Evolutionary conservation across 2,329 filamentous ascomycete species (phyloP).

Genomic region (Dendryphion nanum): DNA sequence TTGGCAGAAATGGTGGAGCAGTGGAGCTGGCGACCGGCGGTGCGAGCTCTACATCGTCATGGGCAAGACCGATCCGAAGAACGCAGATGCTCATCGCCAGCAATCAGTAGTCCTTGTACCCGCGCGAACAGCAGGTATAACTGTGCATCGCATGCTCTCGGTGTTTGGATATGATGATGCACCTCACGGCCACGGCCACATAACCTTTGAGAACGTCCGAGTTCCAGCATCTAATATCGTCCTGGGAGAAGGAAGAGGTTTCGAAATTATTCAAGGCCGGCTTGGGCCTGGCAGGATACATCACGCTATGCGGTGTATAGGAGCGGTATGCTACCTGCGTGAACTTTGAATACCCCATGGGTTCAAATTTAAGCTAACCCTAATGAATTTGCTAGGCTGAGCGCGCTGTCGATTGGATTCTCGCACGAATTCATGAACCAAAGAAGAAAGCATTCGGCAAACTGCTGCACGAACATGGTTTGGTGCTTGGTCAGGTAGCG

Average conservation of each 20-base stretch:
- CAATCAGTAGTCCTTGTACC: constrained; percentile 88
- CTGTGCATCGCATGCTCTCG: constrained; percentile 80
- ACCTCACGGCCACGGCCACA: constrained; percentile 88
- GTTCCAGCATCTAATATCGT: constrained; percentile 78
- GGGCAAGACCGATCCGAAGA: constrained; percentile 76
- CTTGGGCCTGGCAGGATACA: constrained; percentile 91
- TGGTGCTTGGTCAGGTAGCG: constrained; percentile 89
- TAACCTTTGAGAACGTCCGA: constrained; percentile 80
- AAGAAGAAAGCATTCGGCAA: constrained; percentile 85
- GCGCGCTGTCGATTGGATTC: constrained; percentile 83
- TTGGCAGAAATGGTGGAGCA: constrained; percentile 90
- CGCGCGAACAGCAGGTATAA: constrained; percentile 73
- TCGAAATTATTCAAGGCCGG: constrained; percentile 94
- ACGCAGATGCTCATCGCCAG: constrained; percentile 74
- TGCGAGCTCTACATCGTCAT: constrained; percentile 91
- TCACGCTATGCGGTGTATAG: constrained; percentile 90
- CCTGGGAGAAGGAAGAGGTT: constrained; percentile 84
- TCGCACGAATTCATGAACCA: constrained; percentile 86
- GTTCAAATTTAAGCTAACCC: too few relatives aligned
- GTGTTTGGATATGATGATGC: constrained; percentile 95
- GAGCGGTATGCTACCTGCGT: constrained; percentile 68
- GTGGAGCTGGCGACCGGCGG: constrained; percentile 84
- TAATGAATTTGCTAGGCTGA: too few relatives aligned
- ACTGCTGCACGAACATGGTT: constrained; percentile 76
- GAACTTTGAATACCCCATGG: not conserved